Evolutionary conservation across 169 alveolate species (phyloP).

Genomic region (Plasmodium relictum): DNA sequence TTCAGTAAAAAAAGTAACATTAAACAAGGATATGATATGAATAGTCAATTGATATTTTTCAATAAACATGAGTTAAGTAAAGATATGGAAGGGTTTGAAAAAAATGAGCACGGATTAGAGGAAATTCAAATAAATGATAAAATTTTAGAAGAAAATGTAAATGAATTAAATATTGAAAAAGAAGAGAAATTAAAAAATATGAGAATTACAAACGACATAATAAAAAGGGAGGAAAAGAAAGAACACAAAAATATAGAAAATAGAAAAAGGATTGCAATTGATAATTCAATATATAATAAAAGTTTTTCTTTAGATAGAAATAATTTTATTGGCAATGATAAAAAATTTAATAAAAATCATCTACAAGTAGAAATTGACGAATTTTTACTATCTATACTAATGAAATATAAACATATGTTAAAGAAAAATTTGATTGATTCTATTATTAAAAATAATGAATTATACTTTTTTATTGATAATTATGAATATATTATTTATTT

Average conservation of each 20-base stretch:
- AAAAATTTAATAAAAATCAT: background rate
- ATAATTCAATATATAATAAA: background rate
- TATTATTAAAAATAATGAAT: conserved; percentile 33
- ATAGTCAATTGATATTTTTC: background rate
- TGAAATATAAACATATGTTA: conserved; percentile 22
- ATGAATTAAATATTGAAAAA: conserved; percentile 9
- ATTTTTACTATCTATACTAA: background rate
- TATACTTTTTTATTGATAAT: conserved; percentile 40
- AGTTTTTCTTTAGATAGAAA: background rate
- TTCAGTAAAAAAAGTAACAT: background rate
- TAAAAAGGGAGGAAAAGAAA: conserved; percentile 17
- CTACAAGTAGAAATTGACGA: conserved; percentile 12
- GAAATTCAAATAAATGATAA: conserved; percentile 16
- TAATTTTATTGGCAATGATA: background rate
- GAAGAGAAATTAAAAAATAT: conserved; percentile 10
- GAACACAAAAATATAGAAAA: background rate
- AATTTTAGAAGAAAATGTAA: conserved; percentile 1
- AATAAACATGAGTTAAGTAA: background rate
- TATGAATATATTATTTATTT: conserved; percentile 47
- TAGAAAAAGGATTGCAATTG: background rate
- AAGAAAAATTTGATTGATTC: conserved; percentile 36
- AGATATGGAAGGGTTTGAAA: no score
- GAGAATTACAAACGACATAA: background rate
- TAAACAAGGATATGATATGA: background rate
- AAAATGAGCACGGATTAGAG: background rate